These are phyloP conservation scores for cucumber (Cucumis sativus) DNA, from an alignment of 306 rosid species.

Conservation along the genomic window DNA sequence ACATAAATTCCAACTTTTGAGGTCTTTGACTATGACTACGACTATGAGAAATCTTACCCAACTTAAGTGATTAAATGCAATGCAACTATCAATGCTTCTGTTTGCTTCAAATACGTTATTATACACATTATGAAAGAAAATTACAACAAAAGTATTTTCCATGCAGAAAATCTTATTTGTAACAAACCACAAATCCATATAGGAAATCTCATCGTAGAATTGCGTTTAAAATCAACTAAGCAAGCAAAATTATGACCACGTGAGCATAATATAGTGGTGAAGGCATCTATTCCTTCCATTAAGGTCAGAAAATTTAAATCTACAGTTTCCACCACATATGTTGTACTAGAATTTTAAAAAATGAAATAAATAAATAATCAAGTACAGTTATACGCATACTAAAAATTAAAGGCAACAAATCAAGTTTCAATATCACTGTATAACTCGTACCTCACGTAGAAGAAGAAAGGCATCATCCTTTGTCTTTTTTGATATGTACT, in stretches of 20 bases:
- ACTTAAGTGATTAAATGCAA: not conserved
- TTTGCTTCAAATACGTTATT: not conserved
- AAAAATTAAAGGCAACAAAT: not conserved
- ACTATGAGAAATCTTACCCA: not conserved
- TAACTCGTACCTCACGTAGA: conserved; percentile 25
- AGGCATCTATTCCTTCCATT: not conserved
- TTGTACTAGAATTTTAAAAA: not conserved
- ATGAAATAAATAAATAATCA: not conserved
- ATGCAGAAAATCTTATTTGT: not conserved
- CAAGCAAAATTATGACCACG: not conserved
- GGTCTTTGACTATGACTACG: not conserved
- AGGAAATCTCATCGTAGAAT: not conserved
- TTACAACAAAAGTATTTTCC: not conserved
- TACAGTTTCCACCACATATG: not conserved
- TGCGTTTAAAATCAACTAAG: not conserved
- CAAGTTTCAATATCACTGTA: not conserved
- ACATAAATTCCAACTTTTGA: not conserved
- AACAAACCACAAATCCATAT: not conserved
- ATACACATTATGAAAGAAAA: not conserved
- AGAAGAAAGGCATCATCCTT: conserved; percentile 22
- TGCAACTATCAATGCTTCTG: not conserved
- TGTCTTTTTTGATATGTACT: not conserved
- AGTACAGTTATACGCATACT: not conserved
- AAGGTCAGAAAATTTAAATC: not conserved
- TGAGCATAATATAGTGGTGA: not conserved